Base-by-base conservation (phyloP, 2,329 filamentous ascomycete genomes). In the Alternaria sp. region DNA sequence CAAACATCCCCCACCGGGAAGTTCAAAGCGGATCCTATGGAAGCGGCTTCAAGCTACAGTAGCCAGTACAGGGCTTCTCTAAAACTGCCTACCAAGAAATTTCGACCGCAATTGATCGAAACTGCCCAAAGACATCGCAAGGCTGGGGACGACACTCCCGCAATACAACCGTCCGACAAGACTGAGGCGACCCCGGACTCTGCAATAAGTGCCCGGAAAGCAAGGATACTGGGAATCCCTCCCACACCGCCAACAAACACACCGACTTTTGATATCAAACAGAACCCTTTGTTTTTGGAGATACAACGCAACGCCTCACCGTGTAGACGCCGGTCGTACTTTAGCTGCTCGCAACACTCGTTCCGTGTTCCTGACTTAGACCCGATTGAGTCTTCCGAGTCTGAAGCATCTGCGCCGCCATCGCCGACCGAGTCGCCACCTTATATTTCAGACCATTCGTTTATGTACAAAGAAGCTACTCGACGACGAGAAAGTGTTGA, bases 101-200 rank as follows among this genome's bases (percentile, higher is more conserved):
- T 96, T 78, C 87, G 90, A 28, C 93, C 93, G 12, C 90, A 95
- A 73, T 84, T 97, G 59, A 90, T 97, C 65, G 93, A 95, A 79
- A 94, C 92, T 3, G 91, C 91, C 5, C 88, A 89, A 71, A 86
- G 93, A 57, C 89, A 89, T 33, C 88, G 91, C 66, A 89, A 89
- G 72, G 87, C 87, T 15, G 89, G 89, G 20, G 90, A 93, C 71
- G 79, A 85, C 1, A 85, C 85, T 6, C 88, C 89, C 20, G 87
- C 89, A 28, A 87, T 89, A 21, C 85, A 84, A 58, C 88, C 87
- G 11, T 86, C 87, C 61, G 89, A 92, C 80, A 92, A 90, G 81
- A 93, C 91, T 37, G 90, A 93, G 74, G 90, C 89, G 59, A 88
- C 87, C 0, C 88, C 88, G 41, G 88, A 75, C 15, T 67, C 73